Percentiles rank a stretch among this genome's conserved stretches.
These are phyloP conservation scores for Pelagophyceae sp. DNA, from an alignment of 352 stramenopile species.

Conservation along the genomic window DNA sequence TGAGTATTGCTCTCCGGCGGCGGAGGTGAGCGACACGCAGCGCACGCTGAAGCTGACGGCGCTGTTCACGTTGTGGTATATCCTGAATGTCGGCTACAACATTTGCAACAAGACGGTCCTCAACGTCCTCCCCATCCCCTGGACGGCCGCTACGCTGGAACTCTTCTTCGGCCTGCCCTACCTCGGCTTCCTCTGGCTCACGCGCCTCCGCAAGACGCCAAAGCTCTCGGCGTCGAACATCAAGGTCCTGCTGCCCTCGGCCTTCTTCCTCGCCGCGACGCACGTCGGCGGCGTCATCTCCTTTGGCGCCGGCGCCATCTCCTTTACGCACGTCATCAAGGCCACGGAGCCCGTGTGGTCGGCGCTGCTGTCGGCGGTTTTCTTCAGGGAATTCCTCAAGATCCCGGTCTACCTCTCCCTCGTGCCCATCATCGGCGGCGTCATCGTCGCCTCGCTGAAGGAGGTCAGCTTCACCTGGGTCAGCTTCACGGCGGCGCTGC, in stretches of 20 bases:
- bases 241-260: slow-evolving; percentile 54
- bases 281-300: slow-evolving; percentile 67
- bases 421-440: slow-evolving; percentile 64
- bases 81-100: slow-evolving; percentile 72
- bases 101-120: slow-evolving; percentile 77
- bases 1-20: neutral
- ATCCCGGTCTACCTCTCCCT: slow-evolving; percentile 59
- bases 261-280: slow-evolving; percentile 58
- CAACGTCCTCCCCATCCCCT: slow-evolving; percentile 62
- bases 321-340: slow-evolving; percentile 74
- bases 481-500: slow-evolving; percentile 60
- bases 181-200: slow-evolving; percentile 56
- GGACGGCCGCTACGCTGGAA: slow-evolving; percentile 63
- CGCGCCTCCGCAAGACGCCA: slow-evolving; percentile 59
- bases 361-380: slow-evolving; percentile 48
- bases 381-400: slow-evolving; percentile 61
- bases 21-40: neutral
- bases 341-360: slow-evolving; percentile 64
- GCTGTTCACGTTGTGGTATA: slow-evolving; percentile 64
- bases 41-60: slow-evolving; percentile 40
- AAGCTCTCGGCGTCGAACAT: slow-evolving; percentile 52
- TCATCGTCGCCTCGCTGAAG: slow-evolving; percentile 68
- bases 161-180: slow-evolving; percentile 60
- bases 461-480: slow-evolving; percentile 66
- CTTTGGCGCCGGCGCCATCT: slow-evolving; percentile 62